A percentile compares a stretch with the other conserved stretches of the same genome.
These are phyloP conservation scores for Lenzites betulinus DNA, from an alignment of 768 basidiomycete species.

Conservation along the genomic window DNA sequence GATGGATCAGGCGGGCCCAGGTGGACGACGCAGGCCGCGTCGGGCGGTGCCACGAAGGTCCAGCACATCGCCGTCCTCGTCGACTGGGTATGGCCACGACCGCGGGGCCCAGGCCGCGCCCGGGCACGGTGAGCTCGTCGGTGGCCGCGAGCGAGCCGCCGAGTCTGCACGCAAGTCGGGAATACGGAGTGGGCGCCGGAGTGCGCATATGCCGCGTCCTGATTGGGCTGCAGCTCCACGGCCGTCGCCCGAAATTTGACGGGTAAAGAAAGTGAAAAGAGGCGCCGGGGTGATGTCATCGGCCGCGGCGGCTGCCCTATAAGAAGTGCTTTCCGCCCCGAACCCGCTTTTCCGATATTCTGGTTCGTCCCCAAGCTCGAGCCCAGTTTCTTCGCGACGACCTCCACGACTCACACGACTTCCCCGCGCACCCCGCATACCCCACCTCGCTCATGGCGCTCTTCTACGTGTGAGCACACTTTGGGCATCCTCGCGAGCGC, in stretches of 20 bases:
- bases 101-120: no score
- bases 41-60: no score
- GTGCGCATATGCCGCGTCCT: not conserved
- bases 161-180: no score
- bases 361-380: not conserved
- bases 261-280: no score
- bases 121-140: no score
- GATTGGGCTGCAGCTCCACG: conserved; percentile 7
- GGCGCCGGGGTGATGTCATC: conserved; percentile 21
- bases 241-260: conserved; percentile 1
- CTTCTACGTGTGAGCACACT: conserved; percentile 31
- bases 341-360: not conserved
- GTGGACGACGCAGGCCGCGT: no score
- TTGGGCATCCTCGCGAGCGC: not conserved
- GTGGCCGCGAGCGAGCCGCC: no score
- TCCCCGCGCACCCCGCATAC: not conserved
- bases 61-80: no score
- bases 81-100: no score
- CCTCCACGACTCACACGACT: not conserved
- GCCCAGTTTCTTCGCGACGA: not conserved
- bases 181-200: no score
- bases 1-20: no score
- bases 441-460: conserved; percentile 28
- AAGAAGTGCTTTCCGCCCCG: conserved; percentile 6
- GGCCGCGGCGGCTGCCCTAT: conserved; percentile 5